A percentile compares a stretch with the other conserved stretches of the same genome.
Conservation (phyloP, 75 land plant genomes). For the Picea sitchensis region DNA sequence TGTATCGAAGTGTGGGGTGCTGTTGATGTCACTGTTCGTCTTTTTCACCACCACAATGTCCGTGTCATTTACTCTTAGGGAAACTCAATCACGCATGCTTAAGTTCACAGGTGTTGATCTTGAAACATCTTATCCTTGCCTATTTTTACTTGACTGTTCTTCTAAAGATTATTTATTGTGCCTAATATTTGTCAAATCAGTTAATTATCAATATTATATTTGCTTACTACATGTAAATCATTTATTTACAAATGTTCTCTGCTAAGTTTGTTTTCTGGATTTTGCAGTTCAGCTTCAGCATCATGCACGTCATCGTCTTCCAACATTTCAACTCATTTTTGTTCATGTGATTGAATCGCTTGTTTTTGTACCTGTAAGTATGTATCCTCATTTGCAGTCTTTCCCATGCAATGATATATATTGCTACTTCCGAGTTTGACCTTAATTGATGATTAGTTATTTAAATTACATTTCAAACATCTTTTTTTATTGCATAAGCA, state of each 20-base stretch:
- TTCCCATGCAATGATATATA: not conserved
- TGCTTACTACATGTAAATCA: not conserved
- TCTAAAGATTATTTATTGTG: not conserved
- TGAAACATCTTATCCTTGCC: conserved; percentile 5
- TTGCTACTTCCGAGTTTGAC: not conserved
- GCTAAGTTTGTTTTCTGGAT: not conserved
- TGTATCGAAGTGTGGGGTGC: conserved; percentile 93
- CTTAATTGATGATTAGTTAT: not conserved
- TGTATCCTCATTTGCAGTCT: conserved; percentile 4
- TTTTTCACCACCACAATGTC: conserved; percentile 99
- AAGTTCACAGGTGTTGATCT: conserved; percentile 83
- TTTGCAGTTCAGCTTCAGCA: conserved; percentile 98
- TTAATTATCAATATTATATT: not conserved
- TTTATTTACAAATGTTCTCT: not conserved
- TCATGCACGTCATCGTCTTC: conserved; percentile 97
- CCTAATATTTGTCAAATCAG: not conserved
- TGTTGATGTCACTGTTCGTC: conserved; percentile 97
- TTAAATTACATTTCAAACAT: not conserved
- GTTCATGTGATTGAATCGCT: conserved; percentile 97
- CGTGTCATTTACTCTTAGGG: conserved; percentile 95
- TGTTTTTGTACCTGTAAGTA: conserved; percentile 95
- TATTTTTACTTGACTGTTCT: not conserved
- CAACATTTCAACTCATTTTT: conserved; percentile 95
- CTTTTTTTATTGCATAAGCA: not conserved
- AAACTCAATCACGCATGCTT: conserved; percentile 99